These are phyloP conservation scores for Chrysanthemum lavandulifolium DNA, from an alignment of 129 eudicot genomes.

Conservation along the genomic window DNA sequence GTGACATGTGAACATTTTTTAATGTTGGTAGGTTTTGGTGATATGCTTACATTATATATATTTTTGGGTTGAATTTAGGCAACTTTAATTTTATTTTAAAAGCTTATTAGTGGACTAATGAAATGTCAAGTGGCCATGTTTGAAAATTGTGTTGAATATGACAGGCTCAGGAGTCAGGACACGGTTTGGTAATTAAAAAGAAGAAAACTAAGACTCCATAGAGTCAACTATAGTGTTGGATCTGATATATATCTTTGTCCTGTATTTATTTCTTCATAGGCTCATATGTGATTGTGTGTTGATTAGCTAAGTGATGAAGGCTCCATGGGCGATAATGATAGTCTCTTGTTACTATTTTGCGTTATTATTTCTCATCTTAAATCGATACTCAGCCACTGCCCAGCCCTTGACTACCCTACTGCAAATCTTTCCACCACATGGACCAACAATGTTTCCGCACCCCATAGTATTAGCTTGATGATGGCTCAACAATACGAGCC, in stretches of 20 bases:
- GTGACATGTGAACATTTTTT: too few species aligned
- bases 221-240: not conserved
- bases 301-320: too few species aligned
- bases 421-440: conserved; percentile 18
- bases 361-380: not conserved
- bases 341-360: not conserved
- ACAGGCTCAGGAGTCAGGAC: not conserved
- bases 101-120: not conserved
- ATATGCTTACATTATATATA: too few species aligned
- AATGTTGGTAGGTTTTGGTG: too few species aligned
- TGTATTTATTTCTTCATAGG: too few species aligned
- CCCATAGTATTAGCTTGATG: not conserved
- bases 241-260: too few species aligned
- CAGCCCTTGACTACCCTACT: conserved; percentile 7
- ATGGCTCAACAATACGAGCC: not conserved
- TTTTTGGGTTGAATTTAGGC: not conserved
- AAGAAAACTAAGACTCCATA: not conserved
- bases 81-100: not conserved
- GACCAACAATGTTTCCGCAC: not conserved
- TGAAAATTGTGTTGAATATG: not conserved
- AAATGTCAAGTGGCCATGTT: not conserved
- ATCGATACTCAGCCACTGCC: not conserved
- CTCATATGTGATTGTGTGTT: too few species aligned
- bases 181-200: not conserved
- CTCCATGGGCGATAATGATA: too few species aligned